Evolutionary conservation across 305 asterid genomes (phyloP), one percentile per base, ranked within the genome.

Genomic region (Solanum aculeatissimum): DNA sequence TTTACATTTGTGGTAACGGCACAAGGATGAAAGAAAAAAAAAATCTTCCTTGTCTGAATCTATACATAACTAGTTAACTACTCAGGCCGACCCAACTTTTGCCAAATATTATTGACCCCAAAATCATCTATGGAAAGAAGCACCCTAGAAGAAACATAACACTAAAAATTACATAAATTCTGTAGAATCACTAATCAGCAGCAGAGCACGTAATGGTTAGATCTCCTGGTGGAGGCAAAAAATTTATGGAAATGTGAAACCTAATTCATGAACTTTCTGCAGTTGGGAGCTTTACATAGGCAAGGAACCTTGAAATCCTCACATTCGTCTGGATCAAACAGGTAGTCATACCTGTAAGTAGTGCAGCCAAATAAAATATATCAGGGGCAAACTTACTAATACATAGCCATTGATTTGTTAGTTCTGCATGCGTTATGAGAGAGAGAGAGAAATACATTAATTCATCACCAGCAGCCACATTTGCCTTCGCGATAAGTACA

Each of bases 401-500:
- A 47, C 23, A 21, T 18, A 77, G 82, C 63, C 63, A 77, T 16
- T 27, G 27, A 2, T 49, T 55, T 55, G 82, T 54, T 21, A 27
- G 80, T 19, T 45, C 9, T 27, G 62, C 12, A 16, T 14, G 57
- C 2, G 25, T 16, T 38, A 21, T 14, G 35, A n/a, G 40, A 43
- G 66, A 82, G 74, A 71, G 89, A 85, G 83, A 84, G 87, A 77
- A 3, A 19, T 89, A 97, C 98, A 98, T 95, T 86, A 97, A 82
- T 91, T 97, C 99, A 84, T 95, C 98, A 40, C 98, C 99, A 84
- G 95, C 95, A 83, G 93, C 87, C 66, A 97, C 98, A 54, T 92
- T 91, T 60, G 93, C 84, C 95, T 94, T 95, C 25, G 99, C 98
- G 60, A 97, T 95, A 43, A 97, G 98, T 35, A 95, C 98, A 21